phyloP scores from a whole-genome alignment of 202 grass and related monocot species.

The Schoenoplectus tabernaemontani region DNA sequence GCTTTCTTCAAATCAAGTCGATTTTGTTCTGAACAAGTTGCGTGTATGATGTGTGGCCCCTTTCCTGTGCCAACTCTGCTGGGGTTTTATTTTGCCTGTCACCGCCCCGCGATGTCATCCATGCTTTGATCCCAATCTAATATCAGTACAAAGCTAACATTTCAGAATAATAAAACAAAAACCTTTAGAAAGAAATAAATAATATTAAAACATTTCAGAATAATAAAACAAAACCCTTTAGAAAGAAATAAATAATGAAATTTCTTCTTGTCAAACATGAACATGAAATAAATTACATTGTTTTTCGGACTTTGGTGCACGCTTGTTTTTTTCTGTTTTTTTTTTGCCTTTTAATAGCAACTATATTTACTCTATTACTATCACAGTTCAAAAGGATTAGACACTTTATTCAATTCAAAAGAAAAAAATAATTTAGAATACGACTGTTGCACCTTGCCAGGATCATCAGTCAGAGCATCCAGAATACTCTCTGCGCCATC shows the following conservation, averaged over 20 bases:
- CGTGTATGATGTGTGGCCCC: constrained; percentile 49
- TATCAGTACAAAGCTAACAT: neutral
- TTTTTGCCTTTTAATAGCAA: neutral
- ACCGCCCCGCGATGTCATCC: constrained; percentile 46
- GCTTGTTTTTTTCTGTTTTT: neutral
- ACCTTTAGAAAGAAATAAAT: constrained; percentile 15
- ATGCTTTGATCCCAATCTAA: constrained; percentile 60
- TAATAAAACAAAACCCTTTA: constrained; percentile 1
- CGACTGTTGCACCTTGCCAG: constrained; percentile 41
- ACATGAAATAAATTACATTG: neutral
- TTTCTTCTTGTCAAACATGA: too few species aligned
- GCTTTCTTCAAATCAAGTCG: constrained; percentile 25
- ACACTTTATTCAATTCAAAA: neutral
- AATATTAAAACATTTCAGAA: neutral
- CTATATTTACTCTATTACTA: neutral
- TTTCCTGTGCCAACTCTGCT: constrained; percentile 49
- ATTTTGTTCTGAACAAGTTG: constrained; percentile 67
- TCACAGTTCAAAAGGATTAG: neutral
- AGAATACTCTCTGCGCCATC: constrained; percentile 43
- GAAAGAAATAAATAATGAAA: neutral
- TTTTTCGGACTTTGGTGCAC: neutral
- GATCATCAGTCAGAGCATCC: constrained; percentile 82
- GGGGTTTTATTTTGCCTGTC: constrained; percentile 42
- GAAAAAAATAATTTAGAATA: neutral
- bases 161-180: constrained; percentile 3